Evolutionary conservation across 768 basidiomycete species (phyloP).

Genomic region (Termitomyces titanicus): DNA sequence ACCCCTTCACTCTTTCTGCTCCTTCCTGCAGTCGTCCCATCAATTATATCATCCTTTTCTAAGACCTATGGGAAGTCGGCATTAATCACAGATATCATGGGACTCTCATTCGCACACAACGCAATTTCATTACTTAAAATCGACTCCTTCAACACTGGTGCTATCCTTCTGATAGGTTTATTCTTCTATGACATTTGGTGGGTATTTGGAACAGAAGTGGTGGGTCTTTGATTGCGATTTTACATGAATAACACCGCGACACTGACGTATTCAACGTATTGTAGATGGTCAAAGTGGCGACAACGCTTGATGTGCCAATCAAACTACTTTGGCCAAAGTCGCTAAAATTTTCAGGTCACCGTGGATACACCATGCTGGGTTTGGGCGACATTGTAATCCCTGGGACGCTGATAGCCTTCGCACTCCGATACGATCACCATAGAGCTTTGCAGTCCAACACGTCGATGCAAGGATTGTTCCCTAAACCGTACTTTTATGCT

Average conservation of each 20-base stretch:
- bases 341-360: slow-evolving; percentile 36
- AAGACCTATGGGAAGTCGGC: slow-evolving; percentile 50
- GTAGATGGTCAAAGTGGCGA: slow-evolving; percentile 94
- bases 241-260: background rate
- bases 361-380: slow-evolving; percentile 87
- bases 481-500: slow-evolving; percentile 74
- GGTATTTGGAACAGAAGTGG: slow-evolving; percentile 88
- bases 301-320: slow-evolving; percentile 86
- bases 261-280: background rate
- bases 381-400: slow-evolving; percentile 81
- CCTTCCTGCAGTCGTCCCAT: slow-evolving; percentile 61
- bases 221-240: slow-evolving; percentile 30
- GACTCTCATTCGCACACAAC: slow-evolving; percentile 78
- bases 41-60: slow-evolving; percentile 56
- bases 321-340: slow-evolving; percentile 88
- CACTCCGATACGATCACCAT: slow-evolving; percentile 79
- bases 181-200: slow-evolving; percentile 95
- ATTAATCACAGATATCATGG: slow-evolving; percentile 70
- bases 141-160: slow-evolving; percentile 88
- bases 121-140: slow-evolving; percentile 76
- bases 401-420: slow-evolving; percentile 73
- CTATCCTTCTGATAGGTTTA: slow-evolving; percentile 75
- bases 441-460: slow-evolving; percentile 29
- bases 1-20: slow-evolving; percentile 55
- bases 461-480: slow-evolving; percentile 33